A percentile compares a stretch with the other conserved stretches of the same genome.
These are phyloP conservation scores for Schrenkiella parvula DNA, from an alignment of 345 rosid species.

Conservation along the genomic window DNA sequence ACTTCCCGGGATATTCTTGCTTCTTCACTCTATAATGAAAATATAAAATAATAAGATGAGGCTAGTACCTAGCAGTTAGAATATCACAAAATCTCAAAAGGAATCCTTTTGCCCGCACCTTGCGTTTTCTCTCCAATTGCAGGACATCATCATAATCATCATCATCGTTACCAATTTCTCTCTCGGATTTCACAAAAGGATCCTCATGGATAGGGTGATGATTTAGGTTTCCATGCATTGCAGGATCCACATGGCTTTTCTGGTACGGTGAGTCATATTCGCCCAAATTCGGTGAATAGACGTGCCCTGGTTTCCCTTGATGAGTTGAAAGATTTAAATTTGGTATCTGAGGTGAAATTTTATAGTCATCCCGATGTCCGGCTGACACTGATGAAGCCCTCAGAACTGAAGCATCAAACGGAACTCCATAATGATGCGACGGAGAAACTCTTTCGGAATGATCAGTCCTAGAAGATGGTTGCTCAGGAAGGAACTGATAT, in stretches of 20 bases:
- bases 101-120: slow-evolving; percentile 36
- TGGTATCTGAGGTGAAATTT: slow-evolving; percentile 50
- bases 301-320: slow-evolving; percentile 50
- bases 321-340: slow-evolving; percentile 66
- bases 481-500: slow-evolving; percentile 85
- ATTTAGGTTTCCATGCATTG: slow-evolving; percentile 37
- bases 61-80: neutral
- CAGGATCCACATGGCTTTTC: slow-evolving; percentile 41
- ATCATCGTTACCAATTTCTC: slow-evolving; percentile 46
- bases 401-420: slow-evolving; percentile 37
- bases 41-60: neutral
- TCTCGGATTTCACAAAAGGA: slow-evolving; percentile 46
- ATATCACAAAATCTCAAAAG: neutral
- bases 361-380: slow-evolving; percentile 41
- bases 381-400: slow-evolving; percentile 40
- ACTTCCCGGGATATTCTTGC: slow-evolving; percentile 81
- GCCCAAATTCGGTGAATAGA: slow-evolving; percentile 38
- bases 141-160: slow-evolving; percentile 49
- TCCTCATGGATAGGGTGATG: no score
- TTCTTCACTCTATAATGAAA: slow-evolving; percentile 62
- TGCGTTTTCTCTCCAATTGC: slow-evolving; percentile 66
- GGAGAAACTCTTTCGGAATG: slow-evolving; percentile 49
- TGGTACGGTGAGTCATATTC: slow-evolving; percentile 47
- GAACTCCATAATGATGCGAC: slow-evolving; percentile 41
- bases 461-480: slow-evolving; percentile 64